A percentile compares a stretch with the other conserved stretches of the same genome.
Evolutionary conservation across 148 eudicot genomes (phyloP).

Genomic region (Drosera capensis): DNA sequence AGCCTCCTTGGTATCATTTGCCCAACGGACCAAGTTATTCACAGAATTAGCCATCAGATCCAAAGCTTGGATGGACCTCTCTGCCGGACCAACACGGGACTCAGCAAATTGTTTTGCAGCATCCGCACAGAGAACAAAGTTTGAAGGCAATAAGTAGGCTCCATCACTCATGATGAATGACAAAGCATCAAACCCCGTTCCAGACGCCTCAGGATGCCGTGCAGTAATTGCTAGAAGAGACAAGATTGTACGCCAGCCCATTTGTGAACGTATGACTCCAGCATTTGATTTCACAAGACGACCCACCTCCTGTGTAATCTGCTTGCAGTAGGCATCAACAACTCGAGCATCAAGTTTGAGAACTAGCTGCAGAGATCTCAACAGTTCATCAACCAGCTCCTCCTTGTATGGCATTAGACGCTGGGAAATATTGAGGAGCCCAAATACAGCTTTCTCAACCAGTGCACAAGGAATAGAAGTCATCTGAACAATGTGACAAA

Average conservation of each 20-base stretch:
- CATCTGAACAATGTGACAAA: constrained; percentile 27
- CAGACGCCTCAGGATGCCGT: constrained; percentile 38
- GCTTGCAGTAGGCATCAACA: constrained; percentile 37
- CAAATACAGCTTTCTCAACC: constrained; percentile 36
- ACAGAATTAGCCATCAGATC: constrained; percentile 35
- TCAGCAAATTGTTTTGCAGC: constrained; percentile 44
- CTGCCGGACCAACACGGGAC: constrained; percentile 26
- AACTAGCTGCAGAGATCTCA: constrained; percentile 29
- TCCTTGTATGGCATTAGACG: constrained; percentile 38
- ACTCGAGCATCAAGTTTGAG: constrained; percentile 43
- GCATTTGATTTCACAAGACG: constrained; percentile 37
- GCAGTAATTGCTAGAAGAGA: constrained; percentile 41
- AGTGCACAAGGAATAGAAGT: constrained; percentile 27
- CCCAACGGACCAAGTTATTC: constrained; percentile 21
- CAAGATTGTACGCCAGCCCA: constrained; percentile 34
- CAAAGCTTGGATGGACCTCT: constrained; percentile 20
- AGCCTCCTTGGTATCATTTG: constrained; percentile 19
- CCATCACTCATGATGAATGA: constrained; percentile 29
- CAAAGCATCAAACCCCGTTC: constrained; percentile 30
- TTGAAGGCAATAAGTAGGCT: constrained; percentile 28
- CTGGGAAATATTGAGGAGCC: constrained; percentile 37
- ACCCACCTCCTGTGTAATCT: constrained; percentile 37
- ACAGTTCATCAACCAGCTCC: constrained; percentile 32
- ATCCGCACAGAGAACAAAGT: constrained; percentile 27
- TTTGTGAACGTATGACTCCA: constrained; percentile 20